These are phyloP conservation scores for Pythium periplocum DNA, from an alignment of 352 stramenopile species.

Conservation along the genomic window DNA sequence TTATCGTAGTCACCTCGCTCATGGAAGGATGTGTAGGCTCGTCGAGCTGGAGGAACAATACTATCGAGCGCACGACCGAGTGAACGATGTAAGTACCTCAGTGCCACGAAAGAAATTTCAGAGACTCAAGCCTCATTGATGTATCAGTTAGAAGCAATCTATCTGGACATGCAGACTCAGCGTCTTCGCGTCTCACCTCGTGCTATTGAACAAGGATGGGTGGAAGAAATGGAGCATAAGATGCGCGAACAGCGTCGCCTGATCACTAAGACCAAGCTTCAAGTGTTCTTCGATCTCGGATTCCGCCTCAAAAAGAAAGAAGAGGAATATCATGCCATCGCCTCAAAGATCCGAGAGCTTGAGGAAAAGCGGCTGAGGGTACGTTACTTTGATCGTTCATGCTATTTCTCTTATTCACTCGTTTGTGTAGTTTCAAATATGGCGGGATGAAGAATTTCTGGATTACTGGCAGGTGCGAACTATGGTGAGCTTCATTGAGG, in stretches of 20 bases:
- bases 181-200: conserved; percentile 62
- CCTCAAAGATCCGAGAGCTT: conserved; percentile 25
- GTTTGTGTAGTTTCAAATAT: conserved; percentile 53
- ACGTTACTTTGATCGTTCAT: conserved; percentile 6
- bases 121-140: background rate
- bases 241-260: conserved; percentile 47
- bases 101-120: no score
- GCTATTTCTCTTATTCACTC: conserved; percentile 1
- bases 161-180: conserved; percentile 77
- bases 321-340: conserved; percentile 26
- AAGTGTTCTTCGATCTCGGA: conserved; percentile 51
- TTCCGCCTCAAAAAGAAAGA: conserved; percentile 56
- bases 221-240: conserved; percentile 79
- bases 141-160: conserved; percentile 69
- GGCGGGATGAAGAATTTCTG: conserved; percentile 72
- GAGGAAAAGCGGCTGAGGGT: conserved; percentile 51
- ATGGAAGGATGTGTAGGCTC: conserved; percentile 27
- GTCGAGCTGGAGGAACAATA: conserved; percentile 62
- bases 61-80: conserved; percentile 46
- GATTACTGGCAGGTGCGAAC: conserved; percentile 69
- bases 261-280: conserved; percentile 60
- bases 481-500: background rate
- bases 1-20: no score
- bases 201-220: conserved; percentile 76
- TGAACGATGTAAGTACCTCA: conserved; percentile 46